Percentiles rank a stretch among this genome's conserved stretches.
Conservation (phyloP, 1,139 yeast species). For the Eremothecium cymbalariae region DNA sequence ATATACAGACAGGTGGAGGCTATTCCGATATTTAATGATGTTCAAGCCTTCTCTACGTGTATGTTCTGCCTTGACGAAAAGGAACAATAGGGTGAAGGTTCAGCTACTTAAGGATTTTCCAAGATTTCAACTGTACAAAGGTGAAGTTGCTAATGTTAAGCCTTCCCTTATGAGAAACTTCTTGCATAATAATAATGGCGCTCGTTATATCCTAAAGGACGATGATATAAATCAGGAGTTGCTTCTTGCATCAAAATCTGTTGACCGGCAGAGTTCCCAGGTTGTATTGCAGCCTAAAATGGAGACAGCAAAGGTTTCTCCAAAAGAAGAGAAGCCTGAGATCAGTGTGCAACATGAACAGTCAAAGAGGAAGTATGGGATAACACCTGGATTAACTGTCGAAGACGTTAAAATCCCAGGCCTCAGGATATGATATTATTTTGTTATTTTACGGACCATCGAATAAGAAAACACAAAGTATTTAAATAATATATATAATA, state of each 20-base stretch:
- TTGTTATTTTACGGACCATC: no score
- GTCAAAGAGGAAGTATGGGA: no score
- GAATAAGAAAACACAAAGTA: no score
- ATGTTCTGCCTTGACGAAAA: conserved; percentile 35
- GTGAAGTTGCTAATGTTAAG: conserved; percentile 68
- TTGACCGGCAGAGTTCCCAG: conserved; percentile 1
- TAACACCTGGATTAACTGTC: conserved; percentile 17
- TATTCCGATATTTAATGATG: conserved; percentile 16
- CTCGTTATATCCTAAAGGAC: conserved; percentile 47
- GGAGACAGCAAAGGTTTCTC: conserved; percentile 4
- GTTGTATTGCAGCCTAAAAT: background rate
- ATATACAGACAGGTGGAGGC: no score
- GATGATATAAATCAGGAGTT: conserved; percentile 16
- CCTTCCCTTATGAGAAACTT: conserved; percentile 79
- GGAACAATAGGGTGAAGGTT: conserved; percentile 48
- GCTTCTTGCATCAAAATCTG: conserved; percentile 2
- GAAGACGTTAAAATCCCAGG: conserved; percentile 26
- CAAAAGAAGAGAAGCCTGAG: conserved; percentile 4
- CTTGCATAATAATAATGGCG: conserved; percentile 63
- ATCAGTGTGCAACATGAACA: no score
- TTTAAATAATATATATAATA: no score
- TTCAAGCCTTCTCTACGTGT: conserved; percentile 21
- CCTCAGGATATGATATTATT: no score
- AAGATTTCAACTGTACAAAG: conserved; percentile 48
- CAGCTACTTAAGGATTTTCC: conserved; percentile 65